Base-by-base conservation (phyloP, 306 rosid species). In the Rosa multiflora region DNA sequence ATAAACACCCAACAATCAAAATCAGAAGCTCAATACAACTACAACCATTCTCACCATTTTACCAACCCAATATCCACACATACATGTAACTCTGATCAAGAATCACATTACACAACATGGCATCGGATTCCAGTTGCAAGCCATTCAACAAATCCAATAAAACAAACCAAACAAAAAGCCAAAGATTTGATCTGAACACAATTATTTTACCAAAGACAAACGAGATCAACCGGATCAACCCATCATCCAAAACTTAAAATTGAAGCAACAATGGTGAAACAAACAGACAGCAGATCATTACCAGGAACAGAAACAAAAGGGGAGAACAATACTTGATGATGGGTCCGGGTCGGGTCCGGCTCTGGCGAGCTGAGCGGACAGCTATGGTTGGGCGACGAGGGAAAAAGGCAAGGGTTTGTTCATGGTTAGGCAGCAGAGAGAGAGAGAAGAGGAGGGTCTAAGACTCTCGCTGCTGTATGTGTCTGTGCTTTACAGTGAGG, bases 301-400 rank as follows among this genome's bases (percentile, higher is more conserved):
- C 90, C 91, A 32, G 77, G 35, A 82, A 76, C 76, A 86, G 88
- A 82, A 77, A 14, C 29, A 77, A 56, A 73, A 13, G 63, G 48
- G 42, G 42, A 18, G 55, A 26, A 26, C 29, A 26, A 26, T 26
- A 26, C 29, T 26, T 26, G 29, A 26, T 26, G 29, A 26, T 26
- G 29, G 29, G 29, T 26, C 29, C 29, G 29, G 29, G 29, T 26
- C 29, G 29, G 1, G 29, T 26, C 29, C 1, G 1, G 29, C 29
- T 26, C 29, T 1, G 1, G 29, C 29, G 1, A 26, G 29, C 29
- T 26, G 29, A 0, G 29, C 29, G 29, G 1, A 26, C 29, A 26
- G 29, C 0, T 26, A 26, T 26, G 29, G 29, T 26, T 26, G 29
- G 29, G 29, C 26, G 26, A 23, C 26, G 26, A 23, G 26, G 26